phyloP scores from a whole-genome alignment of 768 basidiomycete genomes.

The Coprinellus aureogranulatus region DNA sequence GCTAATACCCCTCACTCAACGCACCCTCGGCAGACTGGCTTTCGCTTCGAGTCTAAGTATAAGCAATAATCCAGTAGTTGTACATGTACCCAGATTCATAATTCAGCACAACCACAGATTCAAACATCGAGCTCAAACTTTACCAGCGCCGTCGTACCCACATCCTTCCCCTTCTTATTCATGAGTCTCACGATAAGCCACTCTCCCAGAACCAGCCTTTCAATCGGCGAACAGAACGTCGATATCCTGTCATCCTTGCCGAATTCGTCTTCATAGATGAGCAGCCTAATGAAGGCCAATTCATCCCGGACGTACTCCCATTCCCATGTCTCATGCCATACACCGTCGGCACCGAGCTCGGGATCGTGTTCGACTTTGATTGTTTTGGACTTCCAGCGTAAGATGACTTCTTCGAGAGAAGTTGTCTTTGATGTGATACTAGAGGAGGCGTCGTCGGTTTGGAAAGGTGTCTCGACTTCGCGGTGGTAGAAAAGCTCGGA shows the following conservation, averaged over 20 bases:
- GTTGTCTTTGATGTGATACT: not conserved
- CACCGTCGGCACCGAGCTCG: constrained; percentile 34
- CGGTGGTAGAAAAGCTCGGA: constrained; percentile 44
- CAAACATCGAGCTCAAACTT: constrained; percentile 14
- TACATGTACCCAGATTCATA: too few relatives aligned
- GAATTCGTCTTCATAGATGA: constrained; percentile 40
- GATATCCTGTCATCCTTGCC: constrained; percentile 46
- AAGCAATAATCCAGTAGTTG: too few relatives aligned
- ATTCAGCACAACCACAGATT: not conserved
- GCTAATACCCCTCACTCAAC: too few relatives aligned
- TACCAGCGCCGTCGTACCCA: constrained; percentile 37
- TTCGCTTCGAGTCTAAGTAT: too few relatives aligned
- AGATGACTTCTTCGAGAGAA: constrained; percentile 19
- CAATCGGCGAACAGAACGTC: constrained; percentile 52
- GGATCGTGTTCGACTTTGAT: constrained; percentile 33
- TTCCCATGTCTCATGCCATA: constrained; percentile 44
- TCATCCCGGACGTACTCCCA: constrained; percentile 53
- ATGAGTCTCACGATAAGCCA: constrained; percentile 52
- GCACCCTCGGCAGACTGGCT: too few relatives aligned
- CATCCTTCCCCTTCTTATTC: constrained; percentile 48
- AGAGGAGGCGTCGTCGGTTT: constrained; percentile 1
- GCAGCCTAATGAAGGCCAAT: constrained; percentile 47
- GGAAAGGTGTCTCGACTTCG: not conserved
- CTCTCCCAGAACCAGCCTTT: constrained; percentile 39
- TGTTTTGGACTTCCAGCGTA: constrained; percentile 43